phyloP scores from a whole-genome alignment of 768 basidiomycete species.

The Pleurotus eryngii region DNA sequence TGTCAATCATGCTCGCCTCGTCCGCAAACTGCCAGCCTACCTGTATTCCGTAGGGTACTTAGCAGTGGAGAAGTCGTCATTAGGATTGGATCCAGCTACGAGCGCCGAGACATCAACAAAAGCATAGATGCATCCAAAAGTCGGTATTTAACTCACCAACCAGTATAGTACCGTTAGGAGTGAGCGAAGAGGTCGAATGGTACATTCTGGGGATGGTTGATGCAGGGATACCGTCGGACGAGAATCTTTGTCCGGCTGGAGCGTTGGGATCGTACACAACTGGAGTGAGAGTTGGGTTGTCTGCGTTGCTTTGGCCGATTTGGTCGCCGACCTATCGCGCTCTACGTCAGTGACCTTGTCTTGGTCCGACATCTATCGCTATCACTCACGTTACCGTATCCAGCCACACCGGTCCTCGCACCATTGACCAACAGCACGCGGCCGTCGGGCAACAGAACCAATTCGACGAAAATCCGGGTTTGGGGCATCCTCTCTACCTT shows the following conservation, averaged over 20 bases:
- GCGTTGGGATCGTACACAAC: constrained; percentile 30
- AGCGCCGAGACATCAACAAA: background rate
- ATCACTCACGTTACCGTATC: constrained; percentile 26
- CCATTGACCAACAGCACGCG: constrained; percentile 41
- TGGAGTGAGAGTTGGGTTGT: constrained; percentile 30
- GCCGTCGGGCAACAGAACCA: constrained; percentile 37
- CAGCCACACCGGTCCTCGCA: constrained; percentile 38
- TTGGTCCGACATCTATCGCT: background rate
- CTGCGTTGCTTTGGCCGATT: constrained; percentile 35
- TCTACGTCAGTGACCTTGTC: background rate
- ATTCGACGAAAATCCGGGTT: constrained; percentile 34
- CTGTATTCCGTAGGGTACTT: constrained; percentile 32
- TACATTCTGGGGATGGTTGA: constrained; percentile 30
- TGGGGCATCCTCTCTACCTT: constrained; percentile 41
- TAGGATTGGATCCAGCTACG: constrained; percentile 45
- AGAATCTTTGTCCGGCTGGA: constrained; percentile 25
- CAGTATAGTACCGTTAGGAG: constrained; percentile 29
- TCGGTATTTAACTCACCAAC: constrained; percentile 13
- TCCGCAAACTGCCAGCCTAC: constrained; percentile 2
- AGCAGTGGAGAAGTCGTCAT: constrained; percentile 20
- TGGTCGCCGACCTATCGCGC: constrained; percentile 23
- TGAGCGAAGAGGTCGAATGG: constrained; percentile 29
- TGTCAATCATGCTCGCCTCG: background rate
- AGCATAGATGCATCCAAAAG: background rate
- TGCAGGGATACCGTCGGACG: constrained; percentile 25